Conservation (phyloP, 805 yeast species). For the Kodamaea neixiangensis region DNA sequence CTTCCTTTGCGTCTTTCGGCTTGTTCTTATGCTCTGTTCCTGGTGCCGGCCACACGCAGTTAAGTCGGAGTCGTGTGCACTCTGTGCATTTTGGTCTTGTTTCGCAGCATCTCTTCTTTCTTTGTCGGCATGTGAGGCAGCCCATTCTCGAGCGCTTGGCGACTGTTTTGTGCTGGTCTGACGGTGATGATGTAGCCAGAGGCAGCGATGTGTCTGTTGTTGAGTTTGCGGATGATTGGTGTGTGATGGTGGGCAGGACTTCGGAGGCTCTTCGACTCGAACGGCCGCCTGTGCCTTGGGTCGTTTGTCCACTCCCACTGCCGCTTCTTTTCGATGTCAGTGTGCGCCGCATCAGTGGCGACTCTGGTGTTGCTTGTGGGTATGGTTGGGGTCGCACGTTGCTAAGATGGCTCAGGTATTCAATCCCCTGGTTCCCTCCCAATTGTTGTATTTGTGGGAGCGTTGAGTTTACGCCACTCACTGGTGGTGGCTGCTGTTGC, state of each 20-base stretch:
- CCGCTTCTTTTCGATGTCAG: slow-evolving; percentile 4
- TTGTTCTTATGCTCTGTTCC: slow-evolving; percentile 64
- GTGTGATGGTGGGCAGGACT: slow-evolving; percentile 8
- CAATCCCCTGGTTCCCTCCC: background rate
- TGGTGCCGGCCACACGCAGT: slow-evolving; percentile 74
- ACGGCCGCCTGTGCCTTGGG: slow-evolving; percentile 7
- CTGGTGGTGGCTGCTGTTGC: slow-evolving; percentile 8
- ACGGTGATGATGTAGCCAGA: slow-evolving; percentile 3
- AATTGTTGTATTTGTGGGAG: background rate
- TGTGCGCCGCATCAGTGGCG: slow-evolving; percentile 6
- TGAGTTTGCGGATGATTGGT: background rate
- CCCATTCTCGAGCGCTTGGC: slow-evolving; percentile 67
- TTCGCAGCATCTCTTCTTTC: slow-evolving; percentile 82
- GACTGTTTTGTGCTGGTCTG: slow-evolving; percentile 16
- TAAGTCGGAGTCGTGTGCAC: slow-evolving; percentile 62
- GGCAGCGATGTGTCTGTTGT: slow-evolving; percentile 1
- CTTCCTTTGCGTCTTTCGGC: slow-evolving; percentile 50
- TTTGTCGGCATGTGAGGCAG: slow-evolving; percentile 72
- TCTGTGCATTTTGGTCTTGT: slow-evolving; percentile 65
- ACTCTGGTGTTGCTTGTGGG: slow-evolving; percentile 1
- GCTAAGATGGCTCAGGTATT: background rate
- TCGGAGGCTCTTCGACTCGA: slow-evolving; percentile 7
- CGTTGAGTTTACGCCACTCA: background rate
- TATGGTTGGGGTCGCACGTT: slow-evolving; percentile 9
- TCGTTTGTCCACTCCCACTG: background rate